phyloP scores from a whole-genome alignment of 192 early-diverging fungal genomes.

The Coemansia sp. region DNA sequence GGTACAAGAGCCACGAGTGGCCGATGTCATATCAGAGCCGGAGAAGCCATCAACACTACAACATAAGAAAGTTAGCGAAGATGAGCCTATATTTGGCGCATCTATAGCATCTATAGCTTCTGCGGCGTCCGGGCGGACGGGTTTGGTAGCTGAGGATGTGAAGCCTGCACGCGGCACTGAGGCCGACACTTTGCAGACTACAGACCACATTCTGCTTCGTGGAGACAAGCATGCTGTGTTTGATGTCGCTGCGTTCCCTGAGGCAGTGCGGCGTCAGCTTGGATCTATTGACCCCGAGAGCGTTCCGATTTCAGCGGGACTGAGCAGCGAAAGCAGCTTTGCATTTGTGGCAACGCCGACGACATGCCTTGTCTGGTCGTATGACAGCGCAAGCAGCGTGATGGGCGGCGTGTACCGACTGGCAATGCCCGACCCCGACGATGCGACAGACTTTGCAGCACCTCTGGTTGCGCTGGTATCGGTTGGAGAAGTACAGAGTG shows the following conservation, averaged over 20 bases:
- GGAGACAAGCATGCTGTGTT: constrained; percentile 40
- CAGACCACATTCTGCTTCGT: constrained; percentile 13
- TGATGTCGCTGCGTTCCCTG: constrained; percentile 22
- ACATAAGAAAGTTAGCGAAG: not conserved
- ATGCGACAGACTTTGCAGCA: constrained; percentile 5
- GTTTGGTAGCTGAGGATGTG: not conserved
- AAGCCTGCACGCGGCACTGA: not conserved
- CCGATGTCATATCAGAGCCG: not conserved
- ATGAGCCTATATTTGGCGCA: not conserved
- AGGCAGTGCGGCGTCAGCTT: constrained; percentile 13
- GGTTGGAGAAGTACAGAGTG: constrained; percentile 11
- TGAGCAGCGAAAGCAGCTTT: constrained; percentile 20
- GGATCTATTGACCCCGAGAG: constrained; percentile 3
- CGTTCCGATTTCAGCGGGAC: constrained; percentile 15
- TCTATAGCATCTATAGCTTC: not conserved
- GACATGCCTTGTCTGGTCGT: constrained; percentile 39
- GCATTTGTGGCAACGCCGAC: constrained; percentile 36
- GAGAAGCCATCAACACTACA: not conserved
- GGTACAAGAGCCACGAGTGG: not conserved
- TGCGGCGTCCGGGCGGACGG: not conserved
- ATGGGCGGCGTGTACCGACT: constrained; percentile 23
- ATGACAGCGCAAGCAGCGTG: constrained; percentile 3
- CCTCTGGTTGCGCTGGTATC: constrained; percentile 27
- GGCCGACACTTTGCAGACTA: not conserved
- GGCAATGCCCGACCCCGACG: constrained; percentile 26